Evolutionary conservation across 495 filamentous ascomycete genomes (phyloP).

Genomic region (Penicillium cosmopolitanum): DNA sequence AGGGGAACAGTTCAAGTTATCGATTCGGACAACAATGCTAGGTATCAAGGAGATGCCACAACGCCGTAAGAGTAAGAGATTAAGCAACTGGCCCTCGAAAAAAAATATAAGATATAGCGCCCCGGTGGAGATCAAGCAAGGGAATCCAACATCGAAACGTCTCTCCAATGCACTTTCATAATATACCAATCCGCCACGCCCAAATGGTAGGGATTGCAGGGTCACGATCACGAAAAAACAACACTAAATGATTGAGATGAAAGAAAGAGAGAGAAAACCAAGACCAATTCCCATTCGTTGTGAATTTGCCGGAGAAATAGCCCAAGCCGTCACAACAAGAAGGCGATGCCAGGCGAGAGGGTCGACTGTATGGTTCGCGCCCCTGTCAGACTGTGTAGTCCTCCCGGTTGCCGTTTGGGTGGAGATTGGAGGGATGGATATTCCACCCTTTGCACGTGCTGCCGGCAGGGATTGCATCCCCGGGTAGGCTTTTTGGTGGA

Average conservation of each 20-base stretch:
- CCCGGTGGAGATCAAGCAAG: slow-evolving; percentile 1
- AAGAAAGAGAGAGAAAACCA: slow-evolving; percentile 4
- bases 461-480: neutral
- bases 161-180: slow-evolving; percentile 25
- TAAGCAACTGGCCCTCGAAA: slow-evolving; percentile 14
- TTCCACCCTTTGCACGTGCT: neutral
- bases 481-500: neutral
- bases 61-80: slow-evolving; percentile 17
- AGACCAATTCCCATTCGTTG: slow-evolving; percentile 15
- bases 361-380: no score
- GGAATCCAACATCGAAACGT: slow-evolving; percentile 15
- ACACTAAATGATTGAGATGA: neutral
- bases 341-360: neutral
- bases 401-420: neutral
- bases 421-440: neutral
- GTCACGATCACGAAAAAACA: slow-evolving; percentile 5
- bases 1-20: slow-evolving; percentile 4
- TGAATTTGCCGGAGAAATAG: slow-evolving; percentile 10
- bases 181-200: slow-evolving; percentile 9
- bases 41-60: slow-evolving; percentile 30
- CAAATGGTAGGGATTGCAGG: slow-evolving; percentile 5
- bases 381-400: neutral
- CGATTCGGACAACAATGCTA: slow-evolving; percentile 19
- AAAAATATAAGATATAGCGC: slow-evolving; percentile 4
- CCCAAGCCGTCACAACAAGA: slow-evolving; percentile 10